Evolutionary conservation across 2,329 filamentous ascomycete species (phyloP).

Genomic region (Exophiala calicioides): DNA sequence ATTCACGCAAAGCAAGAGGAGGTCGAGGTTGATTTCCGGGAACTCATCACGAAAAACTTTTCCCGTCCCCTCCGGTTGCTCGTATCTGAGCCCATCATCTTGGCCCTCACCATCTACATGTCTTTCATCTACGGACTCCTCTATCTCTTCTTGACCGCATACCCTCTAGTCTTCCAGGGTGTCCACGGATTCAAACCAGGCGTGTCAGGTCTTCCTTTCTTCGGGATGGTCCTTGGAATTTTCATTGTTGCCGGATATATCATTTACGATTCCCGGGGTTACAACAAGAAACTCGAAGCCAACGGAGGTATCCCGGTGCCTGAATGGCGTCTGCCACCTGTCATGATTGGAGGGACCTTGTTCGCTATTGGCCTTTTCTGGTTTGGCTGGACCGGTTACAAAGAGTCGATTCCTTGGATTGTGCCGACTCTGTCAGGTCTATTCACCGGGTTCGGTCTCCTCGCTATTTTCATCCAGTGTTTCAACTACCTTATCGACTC

Average conservation of each 20-base stretch:
- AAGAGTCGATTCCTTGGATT: conserved; percentile 42
- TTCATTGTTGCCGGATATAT: conserved; percentile 67
- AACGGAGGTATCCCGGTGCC: conserved; percentile 63
- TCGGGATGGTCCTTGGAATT: conserved; percentile 78
- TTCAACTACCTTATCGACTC: conserved; percentile 63
- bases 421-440: conserved; percentile 50
- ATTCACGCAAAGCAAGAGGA: conserved; percentile 62
- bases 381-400: conserved; percentile 72
- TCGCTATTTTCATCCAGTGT: conserved; percentile 59
- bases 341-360: conserved; percentile 54
- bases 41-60: conserved; percentile 55
- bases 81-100: conserved; percentile 46
- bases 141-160: conserved; percentile 38
- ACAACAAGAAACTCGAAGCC: conserved; percentile 66
- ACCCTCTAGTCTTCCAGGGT: conserved; percentile 38
- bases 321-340: conserved; percentile 59
- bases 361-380: conserved; percentile 69
- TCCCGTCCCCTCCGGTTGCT: conserved; percentile 49
- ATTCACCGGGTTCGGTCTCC: conserved; percentile 59
- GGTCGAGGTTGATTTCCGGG: conserved; percentile 54
- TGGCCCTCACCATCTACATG: conserved; percentile 44
- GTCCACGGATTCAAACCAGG: conserved; percentile 71
- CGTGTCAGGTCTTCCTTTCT: conserved; percentile 74
- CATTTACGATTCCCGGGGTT: conserved; percentile 64
- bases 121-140: conserved; percentile 36